Conservation (phyloP, 345 rosid species). For the Lagerstroemia speciosa region DNA sequence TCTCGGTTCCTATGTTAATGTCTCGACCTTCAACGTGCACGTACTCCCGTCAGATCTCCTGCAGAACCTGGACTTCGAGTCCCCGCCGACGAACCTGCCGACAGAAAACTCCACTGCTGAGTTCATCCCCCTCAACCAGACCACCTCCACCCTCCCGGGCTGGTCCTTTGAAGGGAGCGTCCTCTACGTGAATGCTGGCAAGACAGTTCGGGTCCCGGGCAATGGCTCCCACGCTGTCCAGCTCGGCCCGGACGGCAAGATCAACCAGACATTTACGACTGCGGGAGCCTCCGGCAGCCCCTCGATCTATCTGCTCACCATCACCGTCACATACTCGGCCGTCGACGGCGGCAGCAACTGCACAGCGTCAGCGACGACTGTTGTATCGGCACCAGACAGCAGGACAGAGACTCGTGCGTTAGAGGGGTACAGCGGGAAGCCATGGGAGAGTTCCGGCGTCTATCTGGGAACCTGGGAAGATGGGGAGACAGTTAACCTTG, state of each 20-base stretch:
- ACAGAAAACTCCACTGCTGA: constrained; percentile 15
- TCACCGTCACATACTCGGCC: constrained; percentile 22
- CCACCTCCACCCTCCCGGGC: constrained; percentile 45
- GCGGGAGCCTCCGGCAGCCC: constrained; percentile 13
- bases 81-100: constrained; percentile 30
- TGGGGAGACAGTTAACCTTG: constrained; percentile 30
- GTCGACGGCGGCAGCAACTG: constrained; percentile 37
- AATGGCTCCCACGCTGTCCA: constrained; percentile 28
- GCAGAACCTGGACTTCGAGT: constrained; percentile 50
- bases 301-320: constrained; percentile 32
- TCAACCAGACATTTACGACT: constrained; percentile 48
- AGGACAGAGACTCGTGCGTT: constrained; percentile 23
- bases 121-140: constrained; percentile 17
- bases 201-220: neutral
- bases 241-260: constrained; percentile 42
- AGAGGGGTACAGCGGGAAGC: constrained; percentile 27
- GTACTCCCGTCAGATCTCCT: constrained; percentile 25
- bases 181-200: constrained; percentile 30
- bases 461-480: constrained; percentile 40
- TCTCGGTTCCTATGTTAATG: neutral
- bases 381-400: constrained; percentile 41
- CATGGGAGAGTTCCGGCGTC: constrained; percentile 38
- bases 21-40: neutral
- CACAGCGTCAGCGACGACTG: constrained; percentile 12
- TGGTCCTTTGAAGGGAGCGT: constrained; percentile 46